Percentiles rank a stretch among this genome's conserved stretches.
Evolutionary conservation across 1,284 basidiomycete genomes (phyloP).

Genomic region (Quambalaria eucalypti): DNA sequence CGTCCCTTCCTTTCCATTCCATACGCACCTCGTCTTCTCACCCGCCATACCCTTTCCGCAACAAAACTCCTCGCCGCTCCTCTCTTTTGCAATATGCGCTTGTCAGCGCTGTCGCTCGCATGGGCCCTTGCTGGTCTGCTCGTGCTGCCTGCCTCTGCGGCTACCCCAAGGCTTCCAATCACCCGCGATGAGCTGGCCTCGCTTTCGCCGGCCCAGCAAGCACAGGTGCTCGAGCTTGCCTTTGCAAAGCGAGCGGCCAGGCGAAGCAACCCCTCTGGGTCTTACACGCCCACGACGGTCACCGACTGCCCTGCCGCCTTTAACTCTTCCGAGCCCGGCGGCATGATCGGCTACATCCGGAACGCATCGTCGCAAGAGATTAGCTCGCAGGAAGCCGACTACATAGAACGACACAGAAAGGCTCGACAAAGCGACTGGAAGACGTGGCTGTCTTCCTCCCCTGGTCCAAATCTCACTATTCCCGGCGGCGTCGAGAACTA

Average conservation of each 20-base stretch:
- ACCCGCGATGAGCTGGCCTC: too few species aligned
- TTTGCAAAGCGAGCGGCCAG: neutral
- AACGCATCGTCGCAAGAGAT: constrained; percentile 23
- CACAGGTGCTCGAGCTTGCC: neutral
- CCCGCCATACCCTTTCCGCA: too few species aligned
- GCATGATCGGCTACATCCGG: constrained; percentile 26
- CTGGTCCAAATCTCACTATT: constrained; percentile 11
- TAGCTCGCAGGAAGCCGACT: constrained; percentile 19
- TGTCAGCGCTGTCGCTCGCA: too few species aligned
- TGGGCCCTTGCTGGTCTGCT: neutral
- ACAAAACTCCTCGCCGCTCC: too few species aligned
- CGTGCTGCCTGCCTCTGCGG: neutral
- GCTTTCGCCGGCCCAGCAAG: too few species aligned
- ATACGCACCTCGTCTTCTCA: too few species aligned
- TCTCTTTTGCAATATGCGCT: too few species aligned
- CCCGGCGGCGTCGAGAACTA: constrained; percentile 32
- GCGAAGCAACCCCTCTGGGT: constrained; percentile 18
- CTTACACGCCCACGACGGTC: constrained; percentile 27
- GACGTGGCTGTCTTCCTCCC: constrained; percentile 19
- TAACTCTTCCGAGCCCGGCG: constrained; percentile 12
- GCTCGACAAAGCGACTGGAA: constrained; percentile 17
- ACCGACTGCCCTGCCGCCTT: constrained; percentile 22
- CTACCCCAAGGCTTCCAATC: neutral
- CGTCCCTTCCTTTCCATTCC: too few species aligned
- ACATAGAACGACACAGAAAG: constrained; percentile 19